Evolutionary conservation across 345 rosid genomes (phyloP), one percentile per base, ranked within the genome.

Genomic region (Eucalyptus rudis): DNA sequence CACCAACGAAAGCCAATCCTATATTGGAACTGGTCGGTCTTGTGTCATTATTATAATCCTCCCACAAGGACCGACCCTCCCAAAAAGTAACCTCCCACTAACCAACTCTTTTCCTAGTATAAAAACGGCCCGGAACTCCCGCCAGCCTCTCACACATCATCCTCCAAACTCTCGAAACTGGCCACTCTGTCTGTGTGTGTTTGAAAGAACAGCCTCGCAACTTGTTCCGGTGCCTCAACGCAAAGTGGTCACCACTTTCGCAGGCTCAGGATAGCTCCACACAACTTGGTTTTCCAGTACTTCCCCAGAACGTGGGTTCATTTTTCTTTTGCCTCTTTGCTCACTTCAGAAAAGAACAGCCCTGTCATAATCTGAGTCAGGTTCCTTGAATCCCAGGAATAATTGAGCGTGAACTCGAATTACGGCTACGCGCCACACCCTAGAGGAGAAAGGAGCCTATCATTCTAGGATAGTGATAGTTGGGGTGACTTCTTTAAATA

Each of bases 251-350:
- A 88, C 87, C 45, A 31, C 64, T 86, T 51, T 51, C 47, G 20
- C 44, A 49, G 13, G 16, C 40, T 47, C 31, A 5, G 15, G 9
- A 15, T 51, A 59, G 85, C 58, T 7, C 49, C 47, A 3, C 25
- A 1, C 31, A 40, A 49, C 91, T 64, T 87, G 90, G 8, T 76
- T 36, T 76, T 71, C 40, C 81, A 40, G 83, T 84, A 88, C 88
- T 90, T 81, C 89, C 89, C 89, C 40, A 40, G 64, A 86, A 89
- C 90, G 90, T 89, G 92, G 92, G 89, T 87, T 58, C 87, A 87
- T 86, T 14, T 40, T 40, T 40, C 47, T 76, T 22, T 11, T 6
- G 29, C 83, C 47, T 40, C 15, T 76, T 76, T 76, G 83, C 13
- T 76, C 83, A 40, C 47, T 76, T 2, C 47, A 40, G 83, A 76